phyloP scores from a whole-genome alignment of 306 rosid genomes.

The Oxytropis ochrocephala region DNA sequence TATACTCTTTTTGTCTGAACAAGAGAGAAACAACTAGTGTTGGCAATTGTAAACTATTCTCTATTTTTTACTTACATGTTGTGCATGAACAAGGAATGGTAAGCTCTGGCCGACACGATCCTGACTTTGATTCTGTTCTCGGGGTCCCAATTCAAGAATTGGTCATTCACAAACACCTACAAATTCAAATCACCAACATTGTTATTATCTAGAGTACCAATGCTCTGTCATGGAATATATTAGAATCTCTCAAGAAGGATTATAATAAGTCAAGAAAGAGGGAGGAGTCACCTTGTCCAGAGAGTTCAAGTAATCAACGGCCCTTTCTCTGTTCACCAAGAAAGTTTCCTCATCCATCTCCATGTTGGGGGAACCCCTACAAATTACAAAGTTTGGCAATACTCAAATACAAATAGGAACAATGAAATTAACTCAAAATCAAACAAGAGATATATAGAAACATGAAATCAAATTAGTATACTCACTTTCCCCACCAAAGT shows the following conservation, averaged over 20 bases:
- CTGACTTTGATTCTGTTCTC: conserved; percentile 80
- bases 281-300: conserved; percentile 65
- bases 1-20: conserved; percentile 22
- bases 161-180: conserved; percentile 92
- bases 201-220: neutral
- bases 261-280: no score
- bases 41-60: conserved; percentile 8
- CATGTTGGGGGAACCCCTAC: conserved; percentile 89
- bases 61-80: conserved; percentile 75
- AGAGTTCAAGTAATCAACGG: conserved; percentile 87
- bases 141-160: conserved; percentile 86
- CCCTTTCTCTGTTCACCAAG: conserved; percentile 87
- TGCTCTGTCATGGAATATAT: no score
- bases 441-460: neutral
- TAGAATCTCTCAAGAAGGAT: no score
- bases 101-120: conserved; percentile 87
- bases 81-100: conserved; percentile 95
- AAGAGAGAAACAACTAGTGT: conserved; percentile 22
- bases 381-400: neutral
- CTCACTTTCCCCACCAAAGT: conserved; percentile 99
- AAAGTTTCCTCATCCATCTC: conserved; percentile 92
- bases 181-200: neutral
- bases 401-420: neutral
- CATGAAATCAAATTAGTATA: neutral
- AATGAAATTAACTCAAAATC: neutral